phyloP scores from a whole-genome alignment of 495 filamentous ascomycete species.

The Penicillium dipodomyicola region DNA sequence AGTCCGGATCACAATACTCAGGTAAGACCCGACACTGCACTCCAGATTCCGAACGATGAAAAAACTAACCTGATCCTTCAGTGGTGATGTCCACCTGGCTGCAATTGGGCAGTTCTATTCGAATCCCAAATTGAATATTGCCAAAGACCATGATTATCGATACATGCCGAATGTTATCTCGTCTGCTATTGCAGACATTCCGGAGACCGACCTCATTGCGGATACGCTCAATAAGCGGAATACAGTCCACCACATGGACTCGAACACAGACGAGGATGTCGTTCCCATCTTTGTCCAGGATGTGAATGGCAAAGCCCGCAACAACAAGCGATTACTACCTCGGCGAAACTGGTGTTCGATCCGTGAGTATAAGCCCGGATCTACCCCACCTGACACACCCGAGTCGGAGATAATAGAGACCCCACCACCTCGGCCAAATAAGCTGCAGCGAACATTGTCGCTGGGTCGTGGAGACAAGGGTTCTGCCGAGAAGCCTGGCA shows the following conservation, averaged over 20 bases:
- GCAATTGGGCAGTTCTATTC: conserved; percentile 94
- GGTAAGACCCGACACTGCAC: conserved; percentile 42
- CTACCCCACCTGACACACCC: conserved; percentile 66
- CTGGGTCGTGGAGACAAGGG: conserved; percentile 56
- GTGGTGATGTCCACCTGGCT: conserved; percentile 89
- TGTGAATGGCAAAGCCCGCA: conserved; percentile 82
- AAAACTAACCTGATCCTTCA: conserved; percentile 30
- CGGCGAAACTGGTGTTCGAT: conserved; percentile 93
- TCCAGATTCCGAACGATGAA: not conserved
- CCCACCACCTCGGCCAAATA: conserved; percentile 46
- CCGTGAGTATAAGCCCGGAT: conserved; percentile 70
- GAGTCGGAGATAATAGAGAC: conserved; percentile 30
- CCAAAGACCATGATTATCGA: conserved; percentile 83
- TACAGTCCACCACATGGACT: conserved; percentile 75
- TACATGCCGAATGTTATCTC: conserved; percentile 93
- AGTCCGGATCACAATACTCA: conserved; percentile 83
- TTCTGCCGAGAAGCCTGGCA: conserved; percentile 31
- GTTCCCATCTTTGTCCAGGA: conserved; percentile 87
- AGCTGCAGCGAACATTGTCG: conserved; percentile 59
- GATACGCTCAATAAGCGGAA: conserved; percentile 93
- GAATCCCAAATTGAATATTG: conserved; percentile 70
- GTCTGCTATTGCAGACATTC: conserved; percentile 88
- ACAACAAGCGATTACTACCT: conserved; percentile 88
- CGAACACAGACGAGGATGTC: conserved; percentile 89
- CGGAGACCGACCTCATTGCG: conserved; percentile 83